Conservation (phyloP, 495 filamentous ascomycete genomes). For the Hyaloscypha hepaticicola region DNA sequence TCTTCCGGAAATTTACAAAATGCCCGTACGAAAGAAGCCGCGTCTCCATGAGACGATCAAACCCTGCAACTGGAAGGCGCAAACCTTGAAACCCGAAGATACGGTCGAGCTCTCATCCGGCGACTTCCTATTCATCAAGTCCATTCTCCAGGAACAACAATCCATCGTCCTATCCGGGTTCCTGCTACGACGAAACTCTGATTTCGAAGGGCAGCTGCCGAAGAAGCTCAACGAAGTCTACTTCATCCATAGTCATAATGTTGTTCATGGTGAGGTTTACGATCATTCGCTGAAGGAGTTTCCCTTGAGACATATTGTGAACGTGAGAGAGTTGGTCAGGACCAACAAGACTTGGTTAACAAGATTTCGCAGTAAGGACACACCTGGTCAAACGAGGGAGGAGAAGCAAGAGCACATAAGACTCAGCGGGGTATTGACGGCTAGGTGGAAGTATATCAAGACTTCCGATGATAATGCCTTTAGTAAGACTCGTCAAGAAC, state of each 20-base stretch:
- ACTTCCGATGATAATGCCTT: background rate
- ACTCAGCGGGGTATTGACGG: slow-evolving; percentile 10
- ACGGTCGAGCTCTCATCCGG: slow-evolving; percentile 17
- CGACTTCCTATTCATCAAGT: slow-evolving; percentile 42
- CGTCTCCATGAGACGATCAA: background rate
- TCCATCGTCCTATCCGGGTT: slow-evolving; percentile 41
- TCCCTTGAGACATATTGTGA: background rate
- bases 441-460: background rate
- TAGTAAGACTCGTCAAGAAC: background rate
- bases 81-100: background rate
- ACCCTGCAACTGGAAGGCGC: background rate
- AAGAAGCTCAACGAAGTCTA: slow-evolving; percentile 54
- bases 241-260: slow-evolving; percentile 43
- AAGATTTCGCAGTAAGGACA: background rate
- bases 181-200: slow-evolving; percentile 36
- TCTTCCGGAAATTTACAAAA: background rate
- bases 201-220: slow-evolving; percentile 40
- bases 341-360: background rate
- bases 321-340: background rate
- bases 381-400: background rate
- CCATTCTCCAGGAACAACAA: slow-evolving; percentile 34
- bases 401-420: slow-evolving; percentile 30
- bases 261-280: slow-evolving; percentile 32
- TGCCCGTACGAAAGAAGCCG: background rate
- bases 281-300: background rate